Conservation (phyloP, 1,139 yeast species). For the Candida glucosophila region DNA sequence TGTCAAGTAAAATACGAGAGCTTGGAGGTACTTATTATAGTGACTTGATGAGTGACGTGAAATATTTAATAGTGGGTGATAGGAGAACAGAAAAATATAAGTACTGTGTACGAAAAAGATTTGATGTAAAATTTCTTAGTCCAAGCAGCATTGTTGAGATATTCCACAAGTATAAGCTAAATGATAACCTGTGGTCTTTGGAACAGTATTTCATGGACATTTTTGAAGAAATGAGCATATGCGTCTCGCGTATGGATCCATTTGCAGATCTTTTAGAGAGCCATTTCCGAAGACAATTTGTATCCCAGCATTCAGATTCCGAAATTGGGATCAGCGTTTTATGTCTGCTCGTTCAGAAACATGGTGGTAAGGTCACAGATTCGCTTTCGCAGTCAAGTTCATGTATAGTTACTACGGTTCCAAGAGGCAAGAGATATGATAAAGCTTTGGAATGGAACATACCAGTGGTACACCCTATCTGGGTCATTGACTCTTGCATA, state of each 20-base stretch:
- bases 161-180: slow-evolving; percentile 41
- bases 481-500: slow-evolving; percentile 58
- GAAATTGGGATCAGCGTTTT: slow-evolving; percentile 17
- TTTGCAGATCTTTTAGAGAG: slow-evolving; percentile 13
- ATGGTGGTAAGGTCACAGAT: slow-evolving; percentile 56
- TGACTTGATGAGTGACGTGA: slow-evolving; percentile 62
- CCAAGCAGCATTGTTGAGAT: slow-evolving; percentile 38
- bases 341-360: slow-evolving; percentile 26
- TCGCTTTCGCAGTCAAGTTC: slow-evolving; percentile 45
- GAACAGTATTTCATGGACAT: slow-evolving; percentile 25
- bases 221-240: slow-evolving; percentile 40
- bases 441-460: slow-evolving; percentile 63
- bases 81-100: slow-evolving; percentile 59
- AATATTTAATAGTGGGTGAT: slow-evolving; percentile 60
- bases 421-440: slow-evolving; percentile 50
- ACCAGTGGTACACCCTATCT: slow-evolving; percentile 65
- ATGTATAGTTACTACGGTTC: slow-evolving; percentile 46
- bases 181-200: slow-evolving; percentile 18
- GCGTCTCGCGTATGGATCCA: slow-evolving; percentile 42
- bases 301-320: too few species aligned
- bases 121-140: slow-evolving; percentile 49
- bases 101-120: slow-evolving; percentile 51
- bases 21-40: slow-evolving; percentile 59
- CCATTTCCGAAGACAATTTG: slow-evolving; percentile 8
- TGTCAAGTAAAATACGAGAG: slow-evolving; percentile 33